Evolutionary conservation across 495 filamentous ascomycete species (phyloP).

Genomic region (Letharia columbiana): DNA sequence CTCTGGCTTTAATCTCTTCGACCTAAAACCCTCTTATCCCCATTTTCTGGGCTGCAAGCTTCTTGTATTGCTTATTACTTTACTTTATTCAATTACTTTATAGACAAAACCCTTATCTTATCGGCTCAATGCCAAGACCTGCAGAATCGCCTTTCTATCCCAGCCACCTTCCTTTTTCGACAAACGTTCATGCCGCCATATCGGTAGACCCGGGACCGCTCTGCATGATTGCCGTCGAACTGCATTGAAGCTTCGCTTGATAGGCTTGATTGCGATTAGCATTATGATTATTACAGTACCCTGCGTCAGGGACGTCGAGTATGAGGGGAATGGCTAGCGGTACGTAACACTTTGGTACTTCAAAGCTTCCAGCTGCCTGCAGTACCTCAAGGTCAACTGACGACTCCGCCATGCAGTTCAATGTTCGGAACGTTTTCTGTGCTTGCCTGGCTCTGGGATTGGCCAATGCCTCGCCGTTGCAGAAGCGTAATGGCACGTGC

Average conservation of each 20-base stretch:
- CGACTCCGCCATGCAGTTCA: slow-evolving; percentile 12
- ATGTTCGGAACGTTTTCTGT: not conserved
- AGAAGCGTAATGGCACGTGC: slow-evolving; percentile 27
- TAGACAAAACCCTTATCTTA: too few relatives aligned
- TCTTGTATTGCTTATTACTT: not conserved
- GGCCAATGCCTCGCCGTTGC: slow-evolving; percentile 20
- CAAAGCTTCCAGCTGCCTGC: not conserved
- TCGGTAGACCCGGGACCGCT: not conserved
- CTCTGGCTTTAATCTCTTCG: not conserved
- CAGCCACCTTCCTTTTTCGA: not conserved
- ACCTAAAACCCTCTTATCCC: not conserved
- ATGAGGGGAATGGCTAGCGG: slow-evolving; percentile 3
- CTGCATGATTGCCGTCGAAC: not conserved
- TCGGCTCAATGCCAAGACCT: not conserved
- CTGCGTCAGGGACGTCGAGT: not conserved
- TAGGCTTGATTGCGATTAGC: not conserved
- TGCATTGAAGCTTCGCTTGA: not conserved
- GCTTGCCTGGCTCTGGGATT: slow-evolving; percentile 1
- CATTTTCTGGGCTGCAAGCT: not conserved
- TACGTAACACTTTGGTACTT: not conserved
- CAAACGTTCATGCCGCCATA: not conserved
- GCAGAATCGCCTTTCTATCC: not conserved
- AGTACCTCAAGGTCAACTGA: slow-evolving; percentile 4
- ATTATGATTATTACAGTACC: not conserved
- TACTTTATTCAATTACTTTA: too few relatives aligned